Conservation (phyloP, 2,329 filamentous ascomycete genomes). For the Curvularia sp. region DNA sequence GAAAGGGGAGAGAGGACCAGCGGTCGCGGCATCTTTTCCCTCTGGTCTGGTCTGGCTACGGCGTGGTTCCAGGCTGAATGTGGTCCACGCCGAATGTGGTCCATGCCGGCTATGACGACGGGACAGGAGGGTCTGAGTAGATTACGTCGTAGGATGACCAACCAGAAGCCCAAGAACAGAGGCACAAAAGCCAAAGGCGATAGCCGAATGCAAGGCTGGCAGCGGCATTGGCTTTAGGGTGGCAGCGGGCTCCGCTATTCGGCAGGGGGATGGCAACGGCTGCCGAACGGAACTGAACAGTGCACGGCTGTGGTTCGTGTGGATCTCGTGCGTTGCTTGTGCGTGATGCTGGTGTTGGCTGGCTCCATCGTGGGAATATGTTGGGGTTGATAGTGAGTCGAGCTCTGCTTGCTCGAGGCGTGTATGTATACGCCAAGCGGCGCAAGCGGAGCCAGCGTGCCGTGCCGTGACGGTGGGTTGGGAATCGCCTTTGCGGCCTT, state of each 20-base stretch:
- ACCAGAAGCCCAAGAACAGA: background rate
- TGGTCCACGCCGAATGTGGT: background rate
- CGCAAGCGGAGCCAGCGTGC: conserved; percentile 1
- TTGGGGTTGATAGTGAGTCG: background rate
- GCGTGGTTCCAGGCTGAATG: background rate
- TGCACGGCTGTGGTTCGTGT: background rate
- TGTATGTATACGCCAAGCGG: background rate
- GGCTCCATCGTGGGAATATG: background rate
- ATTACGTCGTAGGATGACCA: conserved; percentile 1
- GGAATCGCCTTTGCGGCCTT: background rate
- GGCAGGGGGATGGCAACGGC: background rate
- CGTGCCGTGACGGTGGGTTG: background rate
- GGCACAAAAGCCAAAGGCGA: background rate
- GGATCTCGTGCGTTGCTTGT: background rate
- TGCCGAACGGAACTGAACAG: background rate
- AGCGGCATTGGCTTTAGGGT: background rate
- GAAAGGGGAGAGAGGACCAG: background rate
- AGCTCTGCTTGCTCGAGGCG: background rate
- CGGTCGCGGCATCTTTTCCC: background rate
- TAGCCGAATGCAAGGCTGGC: background rate
- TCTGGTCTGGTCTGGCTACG: background rate
- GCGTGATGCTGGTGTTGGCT: background rate
- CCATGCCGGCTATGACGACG: background rate
- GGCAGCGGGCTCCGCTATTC: background rate
- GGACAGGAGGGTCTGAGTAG: background rate